Evolutionary conservation across 2,329 filamentous ascomycete species (phyloP), one percentile per base, ranked within the genome.

Genomic region (Penicillium sp.): DNA sequence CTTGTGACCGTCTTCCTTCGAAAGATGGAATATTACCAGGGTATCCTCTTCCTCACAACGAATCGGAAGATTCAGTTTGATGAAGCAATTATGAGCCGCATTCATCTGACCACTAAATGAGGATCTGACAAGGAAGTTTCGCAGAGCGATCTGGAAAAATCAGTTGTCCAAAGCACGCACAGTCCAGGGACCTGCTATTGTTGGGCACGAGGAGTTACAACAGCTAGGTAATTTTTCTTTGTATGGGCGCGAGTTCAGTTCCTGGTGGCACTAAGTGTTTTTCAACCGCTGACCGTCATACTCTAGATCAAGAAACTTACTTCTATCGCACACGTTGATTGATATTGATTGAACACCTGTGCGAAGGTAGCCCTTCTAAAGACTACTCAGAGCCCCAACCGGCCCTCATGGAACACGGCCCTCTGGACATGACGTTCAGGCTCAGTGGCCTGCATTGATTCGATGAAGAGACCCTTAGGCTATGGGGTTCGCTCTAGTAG

Each of bases 31-130:
- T 75, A 75, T 58, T 75, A 72, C 54, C 35, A 66, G 29, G 75
- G 75, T 23, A 67, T 76, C 15, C 63, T 77, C 18, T 71, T 76
- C 54, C 62, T 77, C 7, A 77, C 73, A 3, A 73, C 70, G 1
- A 77, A 76, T 51, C 67, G 70, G 9, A 62, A 69, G 12, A 62
- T 66, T 6, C 54, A 67, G 15, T 71, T 77, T 58, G 73, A 77
- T 54, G 65, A 71, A 26, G 70, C 67, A 18, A 69, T 75, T 55
- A 57, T 69, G 2, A 71, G 67, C 18, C 61, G 69, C 11, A 71
- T 75, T 18, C 66, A 75, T 58, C 52, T 73, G 7, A 63, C 55
- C n/a, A 49, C 74, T 3, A 58, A 67, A 75, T 54, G 41, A 66
- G 6, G 40, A 60, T 29, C 63, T 76, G 9, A 66, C 53, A n/a